phyloP scores from a whole-genome alignment of 495 filamentous ascomycete species.

The Penicillium atrosanguineum region DNA sequence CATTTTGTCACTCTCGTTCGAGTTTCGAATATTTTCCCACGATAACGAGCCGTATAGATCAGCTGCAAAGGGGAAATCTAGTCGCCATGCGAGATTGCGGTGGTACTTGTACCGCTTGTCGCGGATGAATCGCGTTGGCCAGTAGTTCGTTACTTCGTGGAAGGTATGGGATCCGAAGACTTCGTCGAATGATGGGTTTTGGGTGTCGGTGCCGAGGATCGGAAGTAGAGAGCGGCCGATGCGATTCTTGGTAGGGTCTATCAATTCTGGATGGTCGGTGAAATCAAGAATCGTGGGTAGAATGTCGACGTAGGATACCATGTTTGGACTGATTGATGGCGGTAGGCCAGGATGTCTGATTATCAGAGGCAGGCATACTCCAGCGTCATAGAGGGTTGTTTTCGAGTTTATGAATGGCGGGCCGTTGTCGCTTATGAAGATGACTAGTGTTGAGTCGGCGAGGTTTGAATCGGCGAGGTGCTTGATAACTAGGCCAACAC shows the following conservation, averaged over 20 bases:
- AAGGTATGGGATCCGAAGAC: conserved; percentile 50
- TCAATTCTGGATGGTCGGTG: too few relatives aligned
- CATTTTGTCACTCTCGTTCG: neutral
- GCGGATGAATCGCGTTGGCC: conserved; percentile 43
- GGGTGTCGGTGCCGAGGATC: conserved; percentile 32
- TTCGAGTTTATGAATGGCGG: conserved; percentile 50
- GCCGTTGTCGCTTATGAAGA: conserved; percentile 48
- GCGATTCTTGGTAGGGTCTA: conserved; percentile 2
- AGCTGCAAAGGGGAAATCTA: conserved; percentile 46
- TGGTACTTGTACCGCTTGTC: conserved; percentile 44
- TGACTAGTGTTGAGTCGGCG: conserved; percentile 35
- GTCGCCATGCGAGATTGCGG: conserved; percentile 43
- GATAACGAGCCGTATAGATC: conserved; percentile 44
- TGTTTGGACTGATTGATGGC: conserved; percentile 34
- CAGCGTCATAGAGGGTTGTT: conserved; percentile 47
- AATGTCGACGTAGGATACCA: conserved; percentile 46
- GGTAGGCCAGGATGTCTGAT: conserved; percentile 27
- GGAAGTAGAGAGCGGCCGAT: conserved; percentile 38
- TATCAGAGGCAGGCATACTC: conserved; percentile 39
- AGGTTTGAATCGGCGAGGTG: too few relatives aligned
- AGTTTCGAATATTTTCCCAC: conserved; percentile 43
- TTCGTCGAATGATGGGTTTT: conserved; percentile 8
- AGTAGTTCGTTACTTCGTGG: conserved; percentile 49
- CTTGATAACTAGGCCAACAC: conserved; percentile 36
- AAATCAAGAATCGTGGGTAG: conserved; percentile 44